Evolutionary conservation across 441 rosid species (phyloP), one percentile per base, ranked within the genome.

Genomic region (Croton laevigatus): DNA sequence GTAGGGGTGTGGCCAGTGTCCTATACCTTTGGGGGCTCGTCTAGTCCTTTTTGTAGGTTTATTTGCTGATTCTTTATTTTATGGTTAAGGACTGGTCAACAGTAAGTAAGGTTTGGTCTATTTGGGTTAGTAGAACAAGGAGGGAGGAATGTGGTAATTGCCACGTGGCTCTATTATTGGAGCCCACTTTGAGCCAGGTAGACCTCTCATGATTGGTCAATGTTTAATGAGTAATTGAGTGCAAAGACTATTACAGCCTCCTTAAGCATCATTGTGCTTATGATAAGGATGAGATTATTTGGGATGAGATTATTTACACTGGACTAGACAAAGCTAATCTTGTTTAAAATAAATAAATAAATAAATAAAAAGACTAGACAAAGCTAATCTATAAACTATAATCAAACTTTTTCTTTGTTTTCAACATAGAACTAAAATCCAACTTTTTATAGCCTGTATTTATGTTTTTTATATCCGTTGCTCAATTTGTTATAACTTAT

Each of bases 21-120:
- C 23, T 14, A 2, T 58, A 11, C 54, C 34, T 9, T n/a, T 11
- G 11, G 17, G 20, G 17, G 20, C 40, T 6, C 48, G 48, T n/a
- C 48, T 40, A 42, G 48, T 71, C 68, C 68, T 71, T 62, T 52
- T 71, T 71, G 73, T 60, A 71, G 27, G 14, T 62, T 61, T 37
- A 61, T 61, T 38, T 46, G 51, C 20, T 62, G 6, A 17, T 62
- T 52, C 36, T 62, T 62, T 23, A 62, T 62, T 62, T 62, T 16
- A 62, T 62, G 5, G 61, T 49, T 1, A 19, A 59, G 55, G 48
- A 58, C 65, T 32, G 32, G 65, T 59, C 58, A 60, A n/a, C 13
- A 37, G 3, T 46, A 8, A 55, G 14, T 20, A 42, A 68, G 14
- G 4, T 19, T 38, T 52, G 8, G 63, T 68, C 40, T 51, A 66